phyloP scores from a whole-genome alignment of 2,329 filamentous ascomycete genomes.

The Bipolaris cookei region DNA sequence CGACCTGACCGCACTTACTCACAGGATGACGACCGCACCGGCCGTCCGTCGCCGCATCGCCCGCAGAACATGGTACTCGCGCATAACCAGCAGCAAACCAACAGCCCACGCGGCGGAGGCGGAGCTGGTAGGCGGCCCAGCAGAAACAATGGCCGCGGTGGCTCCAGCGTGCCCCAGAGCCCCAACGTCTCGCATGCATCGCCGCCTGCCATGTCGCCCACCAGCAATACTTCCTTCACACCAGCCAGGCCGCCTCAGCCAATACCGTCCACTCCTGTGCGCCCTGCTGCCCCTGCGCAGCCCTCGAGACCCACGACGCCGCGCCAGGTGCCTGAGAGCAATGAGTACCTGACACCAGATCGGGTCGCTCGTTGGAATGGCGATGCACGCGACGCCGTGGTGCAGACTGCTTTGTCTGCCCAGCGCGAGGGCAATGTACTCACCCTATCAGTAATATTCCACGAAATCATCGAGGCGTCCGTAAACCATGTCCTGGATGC shows the following conservation, averaged over 20 bases:
- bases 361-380: constrained; percentile 71
- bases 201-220: constrained; percentile 44
- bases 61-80: constrained; percentile 60
- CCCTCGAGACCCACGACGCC: constrained; percentile 17
- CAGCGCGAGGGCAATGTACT: constrained; percentile 71
- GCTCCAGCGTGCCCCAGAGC: constrained; percentile 40
- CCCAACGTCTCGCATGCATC: constrained; percentile 37
- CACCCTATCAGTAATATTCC: constrained; percentile 74
- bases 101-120: constrained; percentile 39
- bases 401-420: constrained; percentile 69
- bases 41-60: constrained; percentile 58
- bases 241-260: constrained; percentile 26
- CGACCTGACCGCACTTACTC: constrained; percentile 55
- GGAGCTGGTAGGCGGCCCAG: constrained; percentile 38
- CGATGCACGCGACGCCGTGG: constrained; percentile 69
- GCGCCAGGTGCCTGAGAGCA: constrained; percentile 62
- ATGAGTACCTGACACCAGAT: constrained; percentile 76
- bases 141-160: constrained; percentile 38
- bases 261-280: constrained; percentile 22
- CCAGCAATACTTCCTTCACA: constrained; percentile 26
- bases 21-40: constrained; percentile 51
- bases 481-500: constrained; percentile 72
- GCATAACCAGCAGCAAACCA: constrained; percentile 51
- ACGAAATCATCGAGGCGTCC: constrained; percentile 81
- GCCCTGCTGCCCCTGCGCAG: constrained; percentile 46